These are phyloP conservation scores for Gossypium gossypioides DNA, from an alignment of 441 rosid genomes.

Conservation along the genomic window DNA sequence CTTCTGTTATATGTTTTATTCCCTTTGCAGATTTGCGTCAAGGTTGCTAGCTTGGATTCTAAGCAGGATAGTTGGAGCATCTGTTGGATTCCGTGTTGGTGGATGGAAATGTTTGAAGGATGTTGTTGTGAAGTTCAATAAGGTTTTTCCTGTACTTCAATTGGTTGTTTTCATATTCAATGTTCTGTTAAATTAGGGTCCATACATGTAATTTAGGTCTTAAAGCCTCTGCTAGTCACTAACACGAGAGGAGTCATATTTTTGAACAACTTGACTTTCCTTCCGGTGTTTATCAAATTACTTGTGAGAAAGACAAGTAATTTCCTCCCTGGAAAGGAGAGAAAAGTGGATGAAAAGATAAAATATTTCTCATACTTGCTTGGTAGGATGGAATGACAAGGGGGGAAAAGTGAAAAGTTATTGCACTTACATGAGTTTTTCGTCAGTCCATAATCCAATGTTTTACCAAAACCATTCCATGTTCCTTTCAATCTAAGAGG, in stretches of 20 bases:
- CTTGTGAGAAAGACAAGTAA: neutral
- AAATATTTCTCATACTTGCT: neutral
- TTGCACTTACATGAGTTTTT: neutral
- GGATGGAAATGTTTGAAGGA: slow-evolving; percentile 94
- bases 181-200: slow-evolving; percentile 3
- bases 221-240: neutral
- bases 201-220: neutral
- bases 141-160: slow-evolving; percentile 35
- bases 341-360: neutral
- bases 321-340: neutral
- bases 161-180: neutral
- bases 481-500: slow-evolving; percentile 4
- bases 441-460: neutral
- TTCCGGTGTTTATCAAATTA: neutral
- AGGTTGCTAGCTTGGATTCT: slow-evolving; percentile 78
- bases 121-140: slow-evolving; percentile 66
- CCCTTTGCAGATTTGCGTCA: slow-evolving; percentile 56
- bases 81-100: slow-evolving; percentile 69
- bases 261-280: neutral
- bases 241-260: neutral
- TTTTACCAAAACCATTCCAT: neutral
- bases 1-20: slow-evolving; percentile 11
- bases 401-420: neutral
- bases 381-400: neutral
- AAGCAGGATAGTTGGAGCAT: slow-evolving; percentile 71